Conservation (phyloP, 108 stramenopile species). For the Mediolabrus comicus region DNA sequence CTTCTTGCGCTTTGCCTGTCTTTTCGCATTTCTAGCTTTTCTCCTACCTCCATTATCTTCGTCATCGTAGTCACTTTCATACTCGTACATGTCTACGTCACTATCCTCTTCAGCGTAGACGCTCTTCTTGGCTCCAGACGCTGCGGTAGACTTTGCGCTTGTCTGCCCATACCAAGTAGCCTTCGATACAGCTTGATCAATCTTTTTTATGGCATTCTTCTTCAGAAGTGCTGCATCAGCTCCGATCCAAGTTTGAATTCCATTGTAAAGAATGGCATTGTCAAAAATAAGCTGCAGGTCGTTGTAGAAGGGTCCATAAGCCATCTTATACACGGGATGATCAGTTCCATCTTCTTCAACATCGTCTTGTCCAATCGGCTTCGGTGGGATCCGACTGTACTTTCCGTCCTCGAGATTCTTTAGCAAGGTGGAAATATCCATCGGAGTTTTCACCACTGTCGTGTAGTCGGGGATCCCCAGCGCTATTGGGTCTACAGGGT, state of each 20-base stretch:
- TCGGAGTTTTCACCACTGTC: slow-evolving; percentile 85
- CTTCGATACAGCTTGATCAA: slow-evolving; percentile 45
- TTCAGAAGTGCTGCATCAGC: slow-evolving; percentile 55
- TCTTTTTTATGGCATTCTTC: slow-evolving; percentile 57
- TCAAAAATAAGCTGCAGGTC: slow-evolving; percentile 82
- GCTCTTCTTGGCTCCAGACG: slow-evolving; percentile 44
- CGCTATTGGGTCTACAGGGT: slow-evolving; percentile 87
- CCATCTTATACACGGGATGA: slow-evolving; percentile 59
- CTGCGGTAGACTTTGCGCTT: slow-evolving; percentile 22
- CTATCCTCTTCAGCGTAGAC: slow-evolving; percentile 75
- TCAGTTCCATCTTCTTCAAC: slow-evolving; percentile 22
- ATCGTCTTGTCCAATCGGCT: slow-evolving; percentile 19
- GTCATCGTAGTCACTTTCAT: slow-evolving; percentile 79
- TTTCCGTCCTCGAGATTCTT: slow-evolving; percentile 73
- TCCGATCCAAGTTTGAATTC: slow-evolving; percentile 71
- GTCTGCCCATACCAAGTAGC: slow-evolving; percentile 15
- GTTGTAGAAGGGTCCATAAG: slow-evolving; percentile 70
- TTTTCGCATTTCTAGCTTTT: slow-evolving; percentile 16
- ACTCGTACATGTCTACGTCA: slow-evolving; percentile 79
- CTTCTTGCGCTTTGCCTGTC: not conserved
- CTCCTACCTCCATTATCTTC: slow-evolving; percentile 35
- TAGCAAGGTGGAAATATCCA: slow-evolving; percentile 92
- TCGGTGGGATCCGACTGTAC: slow-evolving; percentile 76
- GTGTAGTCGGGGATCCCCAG: slow-evolving; percentile 89
- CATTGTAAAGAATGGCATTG: slow-evolving; percentile 85